Evolutionary conservation across 495 filamentous ascomycete species (phyloP).

Genomic region (Lindgomyces ingoldianus): DNA sequence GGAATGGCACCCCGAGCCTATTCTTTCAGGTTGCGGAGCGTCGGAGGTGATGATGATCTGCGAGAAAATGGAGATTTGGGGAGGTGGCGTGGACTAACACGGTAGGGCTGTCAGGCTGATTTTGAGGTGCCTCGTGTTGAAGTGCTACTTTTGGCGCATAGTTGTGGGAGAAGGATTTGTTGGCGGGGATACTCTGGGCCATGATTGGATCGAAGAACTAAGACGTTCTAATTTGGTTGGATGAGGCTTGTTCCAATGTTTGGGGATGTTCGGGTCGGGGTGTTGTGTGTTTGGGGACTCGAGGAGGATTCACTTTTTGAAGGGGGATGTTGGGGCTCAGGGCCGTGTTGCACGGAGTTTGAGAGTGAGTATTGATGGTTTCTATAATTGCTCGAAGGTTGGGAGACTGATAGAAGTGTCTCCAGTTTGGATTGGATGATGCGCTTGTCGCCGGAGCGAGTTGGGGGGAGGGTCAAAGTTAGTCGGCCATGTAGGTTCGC

Average conservation of each 20-base stretch:
- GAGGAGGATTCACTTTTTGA: background rate
- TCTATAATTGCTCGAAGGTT: background rate
- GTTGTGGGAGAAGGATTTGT: background rate
- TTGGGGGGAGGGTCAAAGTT: no score
- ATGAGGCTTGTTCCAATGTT: no score
- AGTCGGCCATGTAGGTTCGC: no score
- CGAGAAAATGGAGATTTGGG: background rate
- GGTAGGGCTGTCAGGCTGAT: background rate
- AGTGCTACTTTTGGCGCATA: background rate
- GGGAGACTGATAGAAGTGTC: background rate
- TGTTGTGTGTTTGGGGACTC: background rate
- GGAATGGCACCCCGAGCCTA: background rate
- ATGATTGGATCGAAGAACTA: background rate
- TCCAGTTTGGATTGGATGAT: background rate
- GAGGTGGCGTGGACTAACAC: background rate
- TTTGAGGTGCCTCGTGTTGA: no score
- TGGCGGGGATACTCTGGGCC: background rate
- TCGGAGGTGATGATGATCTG: background rate
- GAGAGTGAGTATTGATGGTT: background rate
- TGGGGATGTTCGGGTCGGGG: no score
- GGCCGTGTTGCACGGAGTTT: background rate
- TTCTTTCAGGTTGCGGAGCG: background rate
- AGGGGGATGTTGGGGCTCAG: background rate
- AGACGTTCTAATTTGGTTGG: background rate
- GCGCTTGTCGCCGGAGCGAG: no score